Conservation (phyloP, 1,284 basidiomycete genomes). For the Termitomyces sp. region DNA sequence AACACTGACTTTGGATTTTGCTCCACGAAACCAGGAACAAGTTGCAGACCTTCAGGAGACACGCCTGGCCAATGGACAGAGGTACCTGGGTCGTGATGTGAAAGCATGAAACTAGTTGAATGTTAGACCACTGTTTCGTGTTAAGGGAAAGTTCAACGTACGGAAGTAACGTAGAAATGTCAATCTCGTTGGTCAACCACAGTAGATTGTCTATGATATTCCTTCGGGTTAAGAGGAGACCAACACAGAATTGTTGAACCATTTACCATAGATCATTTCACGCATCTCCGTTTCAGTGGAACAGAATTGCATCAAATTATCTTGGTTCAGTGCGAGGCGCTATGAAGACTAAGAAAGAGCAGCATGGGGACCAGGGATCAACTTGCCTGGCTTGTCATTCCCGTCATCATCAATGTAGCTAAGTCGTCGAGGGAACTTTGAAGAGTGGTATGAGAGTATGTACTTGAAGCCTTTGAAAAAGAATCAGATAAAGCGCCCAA, state of each 20-base stretch:
- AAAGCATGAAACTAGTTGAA: constrained; percentile 22
- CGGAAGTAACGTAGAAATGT: constrained; percentile 25
- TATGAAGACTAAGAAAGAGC: constrained; percentile 1
- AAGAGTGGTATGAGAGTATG: constrained; percentile 5
- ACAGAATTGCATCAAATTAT: constrained; percentile 15
- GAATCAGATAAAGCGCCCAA: background rate
- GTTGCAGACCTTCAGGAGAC: constrained; percentile 19
- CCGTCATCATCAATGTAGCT: constrained; percentile 12
- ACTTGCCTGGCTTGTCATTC: constrained; percentile 20
- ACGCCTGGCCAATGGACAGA: constrained; percentile 23
- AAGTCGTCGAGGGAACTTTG: constrained; percentile 13
- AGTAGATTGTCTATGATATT: constrained; percentile 20
- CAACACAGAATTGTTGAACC: background rate
- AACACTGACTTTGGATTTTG: constrained; percentile 17
- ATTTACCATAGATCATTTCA: constrained; percentile 22
- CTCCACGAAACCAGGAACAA: constrained; percentile 21
- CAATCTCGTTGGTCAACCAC: constrained; percentile 24
- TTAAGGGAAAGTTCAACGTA: constrained; percentile 10
- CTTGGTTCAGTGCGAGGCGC: constrained; percentile 17
- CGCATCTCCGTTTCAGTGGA: constrained; percentile 19
- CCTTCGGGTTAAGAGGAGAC: background rate
- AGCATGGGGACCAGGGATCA: background rate
- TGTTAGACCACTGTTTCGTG: background rate
- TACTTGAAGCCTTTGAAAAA: constrained; percentile 1
- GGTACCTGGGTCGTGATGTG: constrained; percentile 23